Percentiles rank a stretch among this genome's conserved stretches.
These are phyloP conservation scores for Salix exigua DNA, from an alignment of 345 rosid genomes.

Conservation along the genomic window DNA sequence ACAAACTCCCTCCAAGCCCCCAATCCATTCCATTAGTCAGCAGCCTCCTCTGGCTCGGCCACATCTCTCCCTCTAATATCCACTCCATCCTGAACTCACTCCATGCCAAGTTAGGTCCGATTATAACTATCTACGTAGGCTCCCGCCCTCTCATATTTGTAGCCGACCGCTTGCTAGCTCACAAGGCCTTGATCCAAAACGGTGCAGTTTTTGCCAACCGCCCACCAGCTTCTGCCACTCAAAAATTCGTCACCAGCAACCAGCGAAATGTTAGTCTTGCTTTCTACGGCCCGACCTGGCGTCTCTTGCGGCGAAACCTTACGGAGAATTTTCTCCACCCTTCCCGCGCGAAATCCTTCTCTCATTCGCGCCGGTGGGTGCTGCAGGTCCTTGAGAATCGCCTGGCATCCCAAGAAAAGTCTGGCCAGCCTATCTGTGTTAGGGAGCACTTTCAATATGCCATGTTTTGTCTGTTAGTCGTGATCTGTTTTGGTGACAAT, in stretches of 20 bases:
- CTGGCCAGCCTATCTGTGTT: background rate
- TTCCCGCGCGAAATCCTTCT: background rate
- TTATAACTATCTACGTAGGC: background rate
- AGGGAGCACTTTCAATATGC: conserved; percentile 5
- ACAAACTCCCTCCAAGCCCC: conserved; percentile 4
- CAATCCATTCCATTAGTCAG: background rate
- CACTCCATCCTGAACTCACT: background rate
- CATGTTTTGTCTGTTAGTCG: conserved; percentile 2
- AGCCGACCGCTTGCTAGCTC: conserved; percentile 3
- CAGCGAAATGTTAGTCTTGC: background rate
- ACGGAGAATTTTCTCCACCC: background rate
- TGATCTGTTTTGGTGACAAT: background rate
- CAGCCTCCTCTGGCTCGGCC: background rate
- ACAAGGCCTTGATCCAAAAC: conserved; percentile 10
- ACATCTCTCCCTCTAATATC: background rate
- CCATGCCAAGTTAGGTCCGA: background rate
- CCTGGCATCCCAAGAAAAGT: background rate
- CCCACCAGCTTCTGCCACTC: background rate
- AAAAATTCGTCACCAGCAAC: no score
- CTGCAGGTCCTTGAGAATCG: background rate
- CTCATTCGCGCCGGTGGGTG: background rate
- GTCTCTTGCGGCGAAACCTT: conserved; percentile 3
- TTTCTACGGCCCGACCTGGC: conserved; percentile 6
- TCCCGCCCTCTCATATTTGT: background rate
- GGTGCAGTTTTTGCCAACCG: conserved; percentile 4